Evolutionary conservation across 257 asterid genomes (phyloP).

Genomic region (Fraxinus quadrangulata): DNA sequence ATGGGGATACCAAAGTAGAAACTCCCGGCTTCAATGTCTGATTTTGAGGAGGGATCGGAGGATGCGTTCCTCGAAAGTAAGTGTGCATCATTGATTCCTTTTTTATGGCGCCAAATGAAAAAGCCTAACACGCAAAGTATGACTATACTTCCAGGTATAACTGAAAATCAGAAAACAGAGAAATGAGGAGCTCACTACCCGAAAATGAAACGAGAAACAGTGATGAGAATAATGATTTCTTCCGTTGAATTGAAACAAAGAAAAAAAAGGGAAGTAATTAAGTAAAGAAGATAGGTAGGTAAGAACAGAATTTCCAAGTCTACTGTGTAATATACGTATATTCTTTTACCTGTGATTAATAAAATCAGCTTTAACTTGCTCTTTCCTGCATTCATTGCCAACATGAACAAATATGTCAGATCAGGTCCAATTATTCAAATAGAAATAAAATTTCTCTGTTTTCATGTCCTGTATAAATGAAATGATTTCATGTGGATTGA

Average conservation of each 20-base stretch:
- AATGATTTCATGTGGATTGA: not conserved
- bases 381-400: slow-evolving; percentile 29
- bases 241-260: not conserved
- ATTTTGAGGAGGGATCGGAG: slow-evolving; percentile 28
- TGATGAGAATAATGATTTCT: not conserved
- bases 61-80: slow-evolving; percentile 21
- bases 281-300: too few relatives aligned
- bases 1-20: slow-evolving; percentile 37
- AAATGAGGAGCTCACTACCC: not conserved
- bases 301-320: not conserved
- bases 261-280: too few relatives aligned
- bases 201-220: too few relatives aligned
- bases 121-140: slow-evolving; percentile 12
- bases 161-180: slow-evolving; percentile 21
- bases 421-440: not conserved
- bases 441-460: not conserved
- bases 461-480: too few relatives aligned
- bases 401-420: slow-evolving; percentile 16
- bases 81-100: slow-evolving; percentile 7
- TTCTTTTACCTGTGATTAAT: slow-evolving; percentile 30
- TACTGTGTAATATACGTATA: not conserved
- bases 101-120: slow-evolving; percentile 29
- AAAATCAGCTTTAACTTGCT: not conserved
- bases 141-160: slow-evolving; percentile 30
- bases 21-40: slow-evolving; percentile 33